Evolutionary conservation across 805 yeast genomes (phyloP).

Genomic region (Candida endomychidarum): DNA sequence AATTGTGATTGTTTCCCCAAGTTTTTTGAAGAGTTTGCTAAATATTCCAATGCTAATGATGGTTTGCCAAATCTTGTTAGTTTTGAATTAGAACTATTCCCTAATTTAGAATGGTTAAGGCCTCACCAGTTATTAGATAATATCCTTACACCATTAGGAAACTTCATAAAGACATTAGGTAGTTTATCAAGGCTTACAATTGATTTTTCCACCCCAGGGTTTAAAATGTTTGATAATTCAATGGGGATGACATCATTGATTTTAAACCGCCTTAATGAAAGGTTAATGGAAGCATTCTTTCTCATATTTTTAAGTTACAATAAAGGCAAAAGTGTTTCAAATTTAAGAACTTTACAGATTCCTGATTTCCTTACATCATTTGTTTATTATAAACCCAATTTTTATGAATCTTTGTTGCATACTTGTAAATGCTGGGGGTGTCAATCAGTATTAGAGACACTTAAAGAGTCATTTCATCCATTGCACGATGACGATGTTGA

Average conservation of each 20-base stretch:
- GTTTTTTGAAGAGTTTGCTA: constrained; percentile 28
- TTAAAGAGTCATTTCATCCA: constrained; percentile 24
- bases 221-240: constrained; percentile 36
- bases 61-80: constrained; percentile 32
- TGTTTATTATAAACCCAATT: constrained; percentile 37
- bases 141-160: constrained; percentile 32
- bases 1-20: constrained; percentile 27
- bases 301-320: constrained; percentile 21
- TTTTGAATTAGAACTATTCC: constrained; percentile 32
- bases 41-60: constrained; percentile 19
- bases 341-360: constrained; percentile 26
- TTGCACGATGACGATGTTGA: constrained; percentile 19
- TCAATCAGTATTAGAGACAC: constrained; percentile 23
- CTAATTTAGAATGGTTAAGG: constrained; percentile 34
- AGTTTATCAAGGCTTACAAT: constrained; percentile 25
- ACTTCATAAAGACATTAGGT: constrained; percentile 25
- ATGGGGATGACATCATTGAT: constrained; percentile 28
- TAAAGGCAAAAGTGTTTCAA: constrained; percentile 12
- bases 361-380: constrained; percentile 39
- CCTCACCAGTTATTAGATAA: constrained; percentile 34
- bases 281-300: constrained; percentile 38
- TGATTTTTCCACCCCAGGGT: constrained; percentile 36
- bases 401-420: constrained; percentile 33
- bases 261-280: constrained; percentile 33
- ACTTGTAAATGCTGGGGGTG: constrained; percentile 40